phyloP scores from a whole-genome alignment of 176 grass and related monocot species.

The Oryza rufipogon region DNA sequence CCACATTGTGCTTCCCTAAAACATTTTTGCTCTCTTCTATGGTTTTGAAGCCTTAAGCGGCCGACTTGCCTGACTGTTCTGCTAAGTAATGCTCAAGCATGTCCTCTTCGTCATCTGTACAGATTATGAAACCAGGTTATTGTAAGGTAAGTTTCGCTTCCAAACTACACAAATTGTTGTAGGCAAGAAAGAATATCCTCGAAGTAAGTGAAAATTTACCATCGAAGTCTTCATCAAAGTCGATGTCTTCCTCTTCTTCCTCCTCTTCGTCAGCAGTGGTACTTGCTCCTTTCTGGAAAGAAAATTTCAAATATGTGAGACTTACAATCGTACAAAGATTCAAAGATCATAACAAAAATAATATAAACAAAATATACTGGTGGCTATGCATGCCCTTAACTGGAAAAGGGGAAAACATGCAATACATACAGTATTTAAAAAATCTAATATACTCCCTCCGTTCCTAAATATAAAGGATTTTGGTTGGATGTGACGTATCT shows the following conservation, averaged over 20 bases:
- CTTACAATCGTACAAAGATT: constrained; percentile 30
- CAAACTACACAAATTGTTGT: constrained; percentile 14
- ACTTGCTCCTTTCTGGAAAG: constrained; percentile 80
- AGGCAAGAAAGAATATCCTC: neutral
- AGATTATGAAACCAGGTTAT: neutral
- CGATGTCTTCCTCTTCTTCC: constrained; percentile 93
- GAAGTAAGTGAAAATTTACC: constrained; percentile 45
- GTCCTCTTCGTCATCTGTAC: constrained; percentile 94
- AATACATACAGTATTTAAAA: constrained; percentile 19
- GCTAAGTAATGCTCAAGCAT: constrained; percentile 99
- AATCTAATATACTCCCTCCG: neutral
- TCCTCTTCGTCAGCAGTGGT: constrained; percentile 72
- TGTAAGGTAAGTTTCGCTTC: constrained; percentile 11
- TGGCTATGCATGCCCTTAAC: constrained; percentile 22
- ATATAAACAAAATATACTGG: constrained; percentile 9
- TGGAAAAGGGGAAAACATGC: neutral
- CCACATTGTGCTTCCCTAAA: constrained; percentile 3
- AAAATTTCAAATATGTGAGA: constrained; percentile 27
- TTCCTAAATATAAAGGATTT: too few relatives aligned
- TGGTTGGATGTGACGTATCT: too few relatives aligned
- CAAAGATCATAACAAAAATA: constrained; percentile 25
- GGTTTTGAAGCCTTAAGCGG: constrained; percentile 54
- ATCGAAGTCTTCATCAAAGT: constrained; percentile 96
- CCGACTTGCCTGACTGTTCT: constrained; percentile 63
- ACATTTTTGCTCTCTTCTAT: constrained; percentile 14